Evolutionary conservation across 1,284 basidiomycete genomes (phyloP), one percentile per base, ranked within the genome.

Genomic region (Rhizoctonia solani): DNA sequence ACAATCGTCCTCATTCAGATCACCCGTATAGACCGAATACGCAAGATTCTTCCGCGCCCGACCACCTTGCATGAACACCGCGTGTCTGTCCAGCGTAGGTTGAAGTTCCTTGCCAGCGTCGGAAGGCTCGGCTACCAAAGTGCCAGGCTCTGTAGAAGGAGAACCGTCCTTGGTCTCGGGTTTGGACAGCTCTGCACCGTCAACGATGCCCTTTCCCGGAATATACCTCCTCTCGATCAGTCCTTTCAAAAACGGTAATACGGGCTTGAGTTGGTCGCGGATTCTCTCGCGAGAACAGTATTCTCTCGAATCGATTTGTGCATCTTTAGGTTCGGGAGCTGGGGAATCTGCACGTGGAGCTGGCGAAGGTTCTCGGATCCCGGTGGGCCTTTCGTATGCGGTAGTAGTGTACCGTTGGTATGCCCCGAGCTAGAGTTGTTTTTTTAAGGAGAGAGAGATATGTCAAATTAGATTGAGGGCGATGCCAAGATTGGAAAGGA

Each of bases 31-130:
- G n/a, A 67, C 56, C 25, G 50, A 54, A 21, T 54, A 53, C 6
- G 69, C 52, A 34, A 69, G 39, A 39, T 46, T 50, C 49, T 55
- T 41, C 19, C 69, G 37, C 34, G 47, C 49, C 37, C 54, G 41
- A 19, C 69, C 69, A 19, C 54, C 69, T 19, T 52, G 46, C 54
- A 69, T 67, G 44, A 68, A 69, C 13, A 30, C 69, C 29, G 67
- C 66, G 16, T 69, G 69, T 29, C 69, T 39, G n/a, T 63, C 58
- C 32, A 63, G 27, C n/a, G 42, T 11, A 4, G 50, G 23, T 27
- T 46, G 9, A 39, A 8, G 37, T 5, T 19, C 44, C 39, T 42
- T 34, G 42, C 23, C n/a, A n/a, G n/a, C n/a, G n/a, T n/a, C n/a
- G n/a, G n/a, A n/a, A n/a, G n/a, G n/a, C n/a, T n/a, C n/a, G n/a